phyloP scores from a whole-genome alignment of 2,329 filamentous ascomycete species.

The Apiospora pterosperma region DNA sequence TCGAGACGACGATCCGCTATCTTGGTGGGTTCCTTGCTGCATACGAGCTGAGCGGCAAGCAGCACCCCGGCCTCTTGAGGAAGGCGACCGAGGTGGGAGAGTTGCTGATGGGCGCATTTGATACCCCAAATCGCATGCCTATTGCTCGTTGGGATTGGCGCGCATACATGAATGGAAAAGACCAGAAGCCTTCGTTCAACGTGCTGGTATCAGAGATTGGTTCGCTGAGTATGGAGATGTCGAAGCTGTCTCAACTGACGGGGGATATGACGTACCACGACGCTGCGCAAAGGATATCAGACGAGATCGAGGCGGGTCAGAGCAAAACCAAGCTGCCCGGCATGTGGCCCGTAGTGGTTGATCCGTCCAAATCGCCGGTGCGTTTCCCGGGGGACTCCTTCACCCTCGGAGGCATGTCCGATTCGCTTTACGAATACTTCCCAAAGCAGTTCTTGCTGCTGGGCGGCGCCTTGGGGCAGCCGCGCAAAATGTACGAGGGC shows the following conservation, averaged over 20 bases:
- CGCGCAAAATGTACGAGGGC: slow-evolving; percentile 58
- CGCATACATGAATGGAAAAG: slow-evolving; percentile 16
- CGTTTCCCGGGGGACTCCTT: slow-evolving; percentile 39
- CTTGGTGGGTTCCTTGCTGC: slow-evolving; percentile 27
- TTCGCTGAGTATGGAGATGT: slow-evolving; percentile 29
- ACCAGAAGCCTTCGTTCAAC: slow-evolving; percentile 16
- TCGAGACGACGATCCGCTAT: slow-evolving; percentile 37
- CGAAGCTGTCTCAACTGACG: slow-evolving; percentile 26
- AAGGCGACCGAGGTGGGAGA: slow-evolving; percentile 38
- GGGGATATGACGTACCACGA: slow-evolving; percentile 29
- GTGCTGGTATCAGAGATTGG: slow-evolving; percentile 27
- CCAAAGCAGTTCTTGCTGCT: slow-evolving; percentile 51
- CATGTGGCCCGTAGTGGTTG: slow-evolving; percentile 67
- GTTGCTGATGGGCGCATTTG: slow-evolving; percentile 30
- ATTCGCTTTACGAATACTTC: slow-evolving; percentile 47
- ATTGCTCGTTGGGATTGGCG: slow-evolving; percentile 23
- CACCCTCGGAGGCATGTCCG: slow-evolving; percentile 32
- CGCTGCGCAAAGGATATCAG: slow-evolving; percentile 24
- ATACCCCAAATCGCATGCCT: slow-evolving; percentile 29
- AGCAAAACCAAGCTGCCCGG: slow-evolving; percentile 37
- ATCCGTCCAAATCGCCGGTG: slow-evolving; percentile 50
- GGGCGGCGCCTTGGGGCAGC: slow-evolving; percentile 55
- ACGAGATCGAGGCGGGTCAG: slow-evolving; percentile 21
- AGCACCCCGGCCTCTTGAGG: slow-evolving; percentile 37
- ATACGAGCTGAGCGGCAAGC: slow-evolving; percentile 33